These are phyloP conservation scores for Neopestalotiopsis sp. DNA, from an alignment of 2,329 filamentous ascomycete genomes.

Conservation along the genomic window DNA sequence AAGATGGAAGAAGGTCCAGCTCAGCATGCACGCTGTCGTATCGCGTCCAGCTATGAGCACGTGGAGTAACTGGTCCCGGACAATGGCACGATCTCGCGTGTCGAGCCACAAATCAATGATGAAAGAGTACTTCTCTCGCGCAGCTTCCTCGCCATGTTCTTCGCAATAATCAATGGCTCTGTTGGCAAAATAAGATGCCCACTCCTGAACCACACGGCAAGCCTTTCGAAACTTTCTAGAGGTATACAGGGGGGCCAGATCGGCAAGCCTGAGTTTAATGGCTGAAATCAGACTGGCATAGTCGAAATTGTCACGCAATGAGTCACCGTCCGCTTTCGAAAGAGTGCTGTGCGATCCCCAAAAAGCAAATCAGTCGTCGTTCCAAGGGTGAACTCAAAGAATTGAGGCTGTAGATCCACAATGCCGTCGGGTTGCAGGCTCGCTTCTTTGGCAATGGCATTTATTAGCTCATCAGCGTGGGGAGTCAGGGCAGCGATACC, in stretches of 20 bases:
- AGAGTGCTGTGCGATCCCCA: conserved; percentile 28
- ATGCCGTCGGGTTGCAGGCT: conserved; percentile 5
- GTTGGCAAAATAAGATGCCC: conserved; percentile 35
- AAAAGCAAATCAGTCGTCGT: conserved; percentile 30
- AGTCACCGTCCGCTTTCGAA: conserved; percentile 18
- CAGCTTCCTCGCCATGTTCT: conserved; percentile 18
- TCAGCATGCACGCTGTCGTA: conserved; percentile 25
- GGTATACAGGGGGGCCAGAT: conserved; percentile 22
- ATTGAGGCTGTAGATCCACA: conserved; percentile 29
- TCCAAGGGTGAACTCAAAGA: conserved; percentile 29
- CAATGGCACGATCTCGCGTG: conserved; percentile 5
- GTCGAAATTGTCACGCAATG: conserved; percentile 28
- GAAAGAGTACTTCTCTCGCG: conserved; percentile 45
- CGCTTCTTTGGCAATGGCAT: no score
- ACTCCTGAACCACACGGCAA: conserved; percentile 24
- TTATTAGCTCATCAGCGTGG: neutral
- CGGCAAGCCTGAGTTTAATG: conserved; percentile 25
- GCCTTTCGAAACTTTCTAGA: conserved; percentile 21
- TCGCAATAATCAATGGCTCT: conserved; percentile 29
- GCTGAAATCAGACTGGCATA: conserved; percentile 21
- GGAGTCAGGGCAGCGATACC: conserved; percentile 2
- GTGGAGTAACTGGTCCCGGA: conserved; percentile 28
- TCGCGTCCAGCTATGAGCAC: conserved; percentile 27
- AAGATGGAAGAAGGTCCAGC: conserved; percentile 29
- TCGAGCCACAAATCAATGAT: conserved; percentile 41